Percentiles rank a stretch among this genome's conserved stretches.
Conservation (phyloP, 2,329 filamentous ascomycete genomes). For the Fusarium sororula region DNA sequence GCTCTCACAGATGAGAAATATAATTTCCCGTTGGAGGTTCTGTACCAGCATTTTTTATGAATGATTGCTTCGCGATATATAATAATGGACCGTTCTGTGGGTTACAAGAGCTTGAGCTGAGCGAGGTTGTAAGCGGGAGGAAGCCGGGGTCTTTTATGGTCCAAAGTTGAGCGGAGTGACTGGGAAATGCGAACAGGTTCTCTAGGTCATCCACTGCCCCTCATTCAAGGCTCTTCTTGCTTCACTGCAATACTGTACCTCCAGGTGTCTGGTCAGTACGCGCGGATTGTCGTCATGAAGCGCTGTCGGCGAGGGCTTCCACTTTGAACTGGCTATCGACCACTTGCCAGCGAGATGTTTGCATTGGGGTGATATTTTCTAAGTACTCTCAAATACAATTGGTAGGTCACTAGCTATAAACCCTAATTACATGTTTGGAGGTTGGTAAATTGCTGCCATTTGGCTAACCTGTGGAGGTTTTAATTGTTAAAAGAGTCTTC, state of each 20-base stretch:
- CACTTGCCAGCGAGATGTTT: accelerated
- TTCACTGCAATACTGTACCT: not conserved
- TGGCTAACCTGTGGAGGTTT: too few species aligned
- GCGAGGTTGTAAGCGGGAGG: not conserved
- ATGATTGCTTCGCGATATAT: not conserved
- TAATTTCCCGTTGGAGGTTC: not conserved
- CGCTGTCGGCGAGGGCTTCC: not conserved
- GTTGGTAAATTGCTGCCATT: too few species aligned
- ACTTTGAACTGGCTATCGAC: not conserved
- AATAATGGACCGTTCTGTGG: accelerated
- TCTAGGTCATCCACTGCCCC: too few species aligned
- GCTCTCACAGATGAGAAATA: not conserved
- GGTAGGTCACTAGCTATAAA: not conserved
- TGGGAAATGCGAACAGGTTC: not conserved
- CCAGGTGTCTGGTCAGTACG: not conserved
- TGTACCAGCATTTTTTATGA: not conserved
- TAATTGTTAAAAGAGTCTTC: too few species aligned
- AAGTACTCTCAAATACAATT: not conserved
- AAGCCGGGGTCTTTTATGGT: not conserved
- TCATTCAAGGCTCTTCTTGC: not conserved
- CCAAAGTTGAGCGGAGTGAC: not conserved
- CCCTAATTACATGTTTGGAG: too few species aligned
- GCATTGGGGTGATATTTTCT: not conserved
- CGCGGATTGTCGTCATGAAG: not conserved
- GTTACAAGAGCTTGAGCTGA: not conserved